Base-by-base conservation (phyloP, 768 basidiomycete genomes). In the Pisolithus marmoratus region DNA sequence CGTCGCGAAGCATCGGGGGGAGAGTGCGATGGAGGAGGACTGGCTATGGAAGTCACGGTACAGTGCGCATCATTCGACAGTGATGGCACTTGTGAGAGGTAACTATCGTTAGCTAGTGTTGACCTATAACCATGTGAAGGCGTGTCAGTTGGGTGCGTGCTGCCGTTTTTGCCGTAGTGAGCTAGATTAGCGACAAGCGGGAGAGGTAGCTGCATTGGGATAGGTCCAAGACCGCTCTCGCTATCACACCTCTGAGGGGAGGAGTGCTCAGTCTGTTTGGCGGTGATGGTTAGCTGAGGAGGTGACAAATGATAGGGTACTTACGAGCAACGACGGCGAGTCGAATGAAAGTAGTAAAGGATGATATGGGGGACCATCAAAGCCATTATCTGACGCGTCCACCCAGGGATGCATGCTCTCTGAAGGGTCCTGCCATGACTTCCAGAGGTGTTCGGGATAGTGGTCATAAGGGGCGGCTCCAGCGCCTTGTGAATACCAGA, bases 61-160 rank as follows among this genome's bases (percentile, higher is more conserved):
- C 60, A 54, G 50, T 58, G 52, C 4, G 58, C 59, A 15, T 60
- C 66, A 20, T 55, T 62, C 43, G 63, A 64, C 50, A 70, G 56
- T 6, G 66, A 64, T 0, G 68, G 68, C 20, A 54, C 68, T 48
- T 66, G 64, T 26, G 66, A 58, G 26, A 66, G 66, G 56, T 68
- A 68, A 34, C 52, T 58, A 54, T 68, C 66, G 51, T 68, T 68
- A 4, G 63, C 68, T 22, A 62, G 64, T 37, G 66, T 66, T 14
- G 63, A 60, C 19, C 68, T 62, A 50, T 68, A 56, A 51, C 68
- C 68, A 49, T 68, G 63, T 8, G 52, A 51, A 8, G 60, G 64
- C n/a, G 61, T 49, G 46, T 27, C 23, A 11, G 41, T 40, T 7
- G 29, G 27, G 34, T 64, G 64, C 2, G 34, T 47, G 14, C 55